These are phyloP conservation scores for Penicillium soppii DNA, from an alignment of 495 filamentous ascomycete genomes.

Conservation along the genomic window DNA sequence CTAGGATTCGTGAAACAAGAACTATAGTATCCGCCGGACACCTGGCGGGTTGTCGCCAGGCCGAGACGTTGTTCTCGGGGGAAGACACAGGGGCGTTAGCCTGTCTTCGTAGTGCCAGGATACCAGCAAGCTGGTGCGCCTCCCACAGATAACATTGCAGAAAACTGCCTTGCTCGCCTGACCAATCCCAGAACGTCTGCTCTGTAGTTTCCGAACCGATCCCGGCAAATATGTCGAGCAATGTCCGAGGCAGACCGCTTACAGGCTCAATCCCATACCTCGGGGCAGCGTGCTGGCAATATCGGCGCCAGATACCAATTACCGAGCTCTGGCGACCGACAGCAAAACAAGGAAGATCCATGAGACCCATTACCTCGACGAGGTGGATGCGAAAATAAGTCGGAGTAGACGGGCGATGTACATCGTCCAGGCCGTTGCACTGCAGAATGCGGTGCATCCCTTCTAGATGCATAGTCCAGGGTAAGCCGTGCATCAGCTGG, in stretches of 20 bases:
- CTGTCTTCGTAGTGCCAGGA: conserved; percentile 21
- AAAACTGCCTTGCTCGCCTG: conserved; percentile 27
- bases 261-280: conserved; percentile 28
- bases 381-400: conserved; percentile 29
- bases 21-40: conserved; percentile 19
- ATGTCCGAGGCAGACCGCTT: conserved; percentile 30
- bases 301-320: conserved; percentile 33
- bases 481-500: conserved; percentile 34
- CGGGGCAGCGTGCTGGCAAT: conserved; percentile 20
- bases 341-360: conserved; percentile 33
- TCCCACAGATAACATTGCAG: conserved; percentile 38
- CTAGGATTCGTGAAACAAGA: conserved; percentile 29
- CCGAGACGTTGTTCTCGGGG: not conserved
- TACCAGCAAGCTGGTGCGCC: conserved; percentile 33
- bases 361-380: conserved; percentile 39
- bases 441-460: conserved; percentile 38
- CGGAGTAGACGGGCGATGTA: not conserved
- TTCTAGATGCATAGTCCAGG: conserved; percentile 41
- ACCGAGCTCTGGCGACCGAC: conserved; percentile 28
- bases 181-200: conserved; percentile 37
- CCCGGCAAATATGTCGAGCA: conserved; percentile 33
- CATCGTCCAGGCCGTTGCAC: conserved; percentile 12
- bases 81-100: not conserved
- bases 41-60: conserved; percentile 6
- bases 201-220: conserved; percentile 29